Evolutionary conservation across 2,329 filamentous ascomycete species (phyloP).

Genomic region (Chaetomium sp.): DNA sequence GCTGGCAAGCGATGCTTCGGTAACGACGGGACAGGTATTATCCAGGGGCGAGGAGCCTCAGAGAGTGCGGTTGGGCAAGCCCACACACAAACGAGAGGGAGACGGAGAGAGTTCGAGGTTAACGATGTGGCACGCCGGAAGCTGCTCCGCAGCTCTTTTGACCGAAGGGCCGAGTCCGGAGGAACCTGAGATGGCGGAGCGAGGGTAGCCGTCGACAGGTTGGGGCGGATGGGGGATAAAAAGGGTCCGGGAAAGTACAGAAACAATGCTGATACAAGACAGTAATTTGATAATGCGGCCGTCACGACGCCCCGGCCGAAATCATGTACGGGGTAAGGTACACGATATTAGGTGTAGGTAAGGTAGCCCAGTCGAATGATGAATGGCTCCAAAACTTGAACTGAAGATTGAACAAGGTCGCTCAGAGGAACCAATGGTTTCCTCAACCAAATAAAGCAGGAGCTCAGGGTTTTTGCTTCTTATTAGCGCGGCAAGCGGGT

Average conservation of each 20-base stretch:
- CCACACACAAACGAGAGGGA: not conserved
- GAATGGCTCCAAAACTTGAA: not conserved
- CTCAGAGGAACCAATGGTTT: slow-evolving; percentile 1
- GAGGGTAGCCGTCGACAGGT: slow-evolving; percentile 1
- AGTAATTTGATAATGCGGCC: not conserved
- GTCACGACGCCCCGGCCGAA: not conserved
- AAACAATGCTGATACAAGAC: slow-evolving; percentile 5
- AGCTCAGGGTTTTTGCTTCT: slow-evolving; percentile 8
- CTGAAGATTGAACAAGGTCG: not conserved
- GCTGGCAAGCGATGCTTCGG: slow-evolving; percentile 16
- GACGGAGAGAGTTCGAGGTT: not conserved
- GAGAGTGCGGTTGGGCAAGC: not conserved
- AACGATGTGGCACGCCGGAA: slow-evolving; percentile 7
- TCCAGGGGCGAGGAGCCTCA: not conserved
- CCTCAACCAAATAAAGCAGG: not conserved
- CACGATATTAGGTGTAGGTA: not conserved
- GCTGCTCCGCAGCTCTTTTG: slow-evolving; percentile 5
- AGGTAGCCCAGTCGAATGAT: not conserved
- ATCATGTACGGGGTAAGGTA: not conserved
- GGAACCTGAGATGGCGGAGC: slow-evolving; percentile 10
- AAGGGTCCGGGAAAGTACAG: slow-evolving; percentile 2
- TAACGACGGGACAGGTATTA: slow-evolving; percentile 1
- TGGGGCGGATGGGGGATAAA: not conserved
- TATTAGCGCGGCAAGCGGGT: slow-evolving; percentile 13
- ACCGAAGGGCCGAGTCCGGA: slow-evolving; percentile 26